Conservation (phyloP, 352 stramenopile genomes). For the Pythium sukuiense region DNA sequence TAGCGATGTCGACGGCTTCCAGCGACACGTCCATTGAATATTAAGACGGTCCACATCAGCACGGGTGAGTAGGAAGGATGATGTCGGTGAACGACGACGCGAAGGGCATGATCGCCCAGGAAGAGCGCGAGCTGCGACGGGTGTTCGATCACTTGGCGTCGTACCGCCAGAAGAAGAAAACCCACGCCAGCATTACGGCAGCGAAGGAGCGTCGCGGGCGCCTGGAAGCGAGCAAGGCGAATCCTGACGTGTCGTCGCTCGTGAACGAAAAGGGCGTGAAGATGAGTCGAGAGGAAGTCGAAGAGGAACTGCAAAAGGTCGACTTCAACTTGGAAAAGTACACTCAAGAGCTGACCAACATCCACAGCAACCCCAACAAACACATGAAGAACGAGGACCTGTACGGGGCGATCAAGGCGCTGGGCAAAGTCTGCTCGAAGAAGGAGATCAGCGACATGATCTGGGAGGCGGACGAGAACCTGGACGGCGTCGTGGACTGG, state of each 20-base stretch:
- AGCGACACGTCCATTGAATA: background rate
- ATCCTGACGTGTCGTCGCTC: slow-evolving; percentile 70
- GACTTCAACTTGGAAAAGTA: slow-evolving; percentile 61
- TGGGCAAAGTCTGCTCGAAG: slow-evolving; percentile 92
- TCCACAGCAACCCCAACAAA: slow-evolving; percentile 60
- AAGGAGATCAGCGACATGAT: slow-evolving; percentile 98
- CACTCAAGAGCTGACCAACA: slow-evolving; percentile 39
- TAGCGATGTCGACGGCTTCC: background rate
- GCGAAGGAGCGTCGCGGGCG: slow-evolving; percentile 60
- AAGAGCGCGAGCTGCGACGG: slow-evolving; percentile 93
- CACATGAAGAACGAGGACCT: slow-evolving; percentile 92
- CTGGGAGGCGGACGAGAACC: slow-evolving; percentile 98
- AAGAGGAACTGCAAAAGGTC: slow-evolving; percentile 68
- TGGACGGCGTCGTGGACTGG: slow-evolving; percentile 94
- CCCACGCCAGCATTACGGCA: slow-evolving; percentile 38
- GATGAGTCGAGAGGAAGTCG: slow-evolving; percentile 79
- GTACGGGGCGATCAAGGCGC: slow-evolving; percentile 90
- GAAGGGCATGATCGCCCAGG: slow-evolving; percentile 92
- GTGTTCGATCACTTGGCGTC: slow-evolving; percentile 94
- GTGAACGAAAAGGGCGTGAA: slow-evolving; percentile 78
- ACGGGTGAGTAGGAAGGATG: slow-evolving; percentile 30
- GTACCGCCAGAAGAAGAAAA: slow-evolving; percentile 88
- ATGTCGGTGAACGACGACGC: slow-evolving; percentile 73
- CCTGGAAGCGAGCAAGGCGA: slow-evolving; percentile 59
- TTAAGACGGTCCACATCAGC: background rate